These are phyloP conservation scores for Daldinia grandis DNA, from an alignment of 495 filamentous ascomycete genomes.

Conservation along the genomic window DNA sequence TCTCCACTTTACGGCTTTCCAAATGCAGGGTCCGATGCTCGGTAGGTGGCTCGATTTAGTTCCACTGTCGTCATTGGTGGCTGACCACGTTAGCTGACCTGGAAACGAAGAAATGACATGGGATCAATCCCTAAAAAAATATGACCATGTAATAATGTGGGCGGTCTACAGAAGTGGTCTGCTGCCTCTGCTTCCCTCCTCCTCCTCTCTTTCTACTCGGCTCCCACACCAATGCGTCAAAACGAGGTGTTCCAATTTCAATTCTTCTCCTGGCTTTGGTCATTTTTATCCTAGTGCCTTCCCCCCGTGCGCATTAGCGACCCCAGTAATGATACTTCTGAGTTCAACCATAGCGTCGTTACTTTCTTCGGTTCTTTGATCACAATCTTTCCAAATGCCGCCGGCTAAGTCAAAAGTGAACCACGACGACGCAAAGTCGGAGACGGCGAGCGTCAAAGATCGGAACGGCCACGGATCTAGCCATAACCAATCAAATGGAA, in stretches of 20 bases:
- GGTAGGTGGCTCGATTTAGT: conserved; percentile 38
- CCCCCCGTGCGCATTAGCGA: conserved; percentile 2
- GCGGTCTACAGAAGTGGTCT: conserved; percentile 37
- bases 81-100: conserved; percentile 24
- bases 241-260: conserved; percentile 25
- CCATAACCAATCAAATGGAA: conserved; percentile 52
- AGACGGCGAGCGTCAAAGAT: conserved; percentile 54
- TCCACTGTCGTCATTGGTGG: conserved; percentile 46
- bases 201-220: not conserved
- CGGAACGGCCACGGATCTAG: conserved; percentile 51
- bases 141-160: conserved; percentile 32
- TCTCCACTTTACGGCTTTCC: conserved; percentile 32
- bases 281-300: conserved; percentile 5
- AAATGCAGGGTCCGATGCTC: conserved; percentile 50
- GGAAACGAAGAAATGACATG: conserved; percentile 32
- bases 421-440: conserved; percentile 59
- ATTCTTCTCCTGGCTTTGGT: conserved; percentile 6
- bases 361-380: conserved; percentile 39
- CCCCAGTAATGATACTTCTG: conserved; percentile 36
- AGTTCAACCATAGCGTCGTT: conserved; percentile 13
- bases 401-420: conserved; percentile 47
- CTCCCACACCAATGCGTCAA: conserved; percentile 33
- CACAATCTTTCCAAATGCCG: conserved; percentile 38
- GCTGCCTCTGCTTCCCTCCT: conserved; percentile 9
- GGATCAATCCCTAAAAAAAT: conserved; percentile 32